Conservation (phyloP, 2,329 filamentous ascomycete genomes). For the Chaetomiaceae sp. region DNA sequence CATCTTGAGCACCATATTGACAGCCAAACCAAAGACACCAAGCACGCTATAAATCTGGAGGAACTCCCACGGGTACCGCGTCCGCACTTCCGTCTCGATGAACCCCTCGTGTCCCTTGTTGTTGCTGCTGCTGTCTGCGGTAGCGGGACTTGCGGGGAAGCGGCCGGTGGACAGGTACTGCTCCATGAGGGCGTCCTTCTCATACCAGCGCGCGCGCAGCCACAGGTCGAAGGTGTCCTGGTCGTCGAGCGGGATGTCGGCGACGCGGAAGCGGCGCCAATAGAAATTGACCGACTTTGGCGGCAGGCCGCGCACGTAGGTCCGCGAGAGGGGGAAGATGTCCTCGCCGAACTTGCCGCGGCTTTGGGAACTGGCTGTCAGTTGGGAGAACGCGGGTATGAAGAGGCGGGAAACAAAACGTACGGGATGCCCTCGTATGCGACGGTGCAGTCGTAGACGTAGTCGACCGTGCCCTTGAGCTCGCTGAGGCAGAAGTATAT, state of each 20-base stretch:
- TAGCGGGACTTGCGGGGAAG: constrained; percentile 64
- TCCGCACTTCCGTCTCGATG: constrained; percentile 54
- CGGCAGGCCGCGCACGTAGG: constrained; percentile 80
- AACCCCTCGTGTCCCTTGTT: no score
- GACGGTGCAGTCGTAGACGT: constrained; percentile 88
- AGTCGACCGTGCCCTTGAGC: constrained; percentile 67
- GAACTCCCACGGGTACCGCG: constrained; percentile 49
- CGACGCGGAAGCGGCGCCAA: constrained; percentile 79
- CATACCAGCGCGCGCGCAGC: constrained; percentile 80
- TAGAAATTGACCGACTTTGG: constrained; percentile 96
- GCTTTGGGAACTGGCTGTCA: constrained; percentile 35
- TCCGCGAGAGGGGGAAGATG: constrained; percentile 78
- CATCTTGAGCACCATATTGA: constrained; percentile 30
- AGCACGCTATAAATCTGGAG: constrained; percentile 48
- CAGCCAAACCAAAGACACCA: constrained; percentile 38
- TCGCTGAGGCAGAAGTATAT: constrained; percentile 74
- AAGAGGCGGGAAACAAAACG: constrained; percentile 36
- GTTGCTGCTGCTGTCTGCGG: constrained; percentile 31
- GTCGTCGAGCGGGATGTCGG: constrained; percentile 73
- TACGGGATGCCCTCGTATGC: constrained; percentile 91
- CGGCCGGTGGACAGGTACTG: constrained; percentile 70
- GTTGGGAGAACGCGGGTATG: neutral
- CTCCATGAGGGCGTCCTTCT: constrained; percentile 86
- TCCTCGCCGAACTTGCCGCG: constrained; percentile 83
- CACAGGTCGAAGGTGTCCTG: constrained; percentile 72